Percentiles rank a stretch among this genome's conserved stretches.
phyloP scores from a whole-genome alignment of 768 basidiomycete species.

The Sporobolomyces phaffii region DNA sequence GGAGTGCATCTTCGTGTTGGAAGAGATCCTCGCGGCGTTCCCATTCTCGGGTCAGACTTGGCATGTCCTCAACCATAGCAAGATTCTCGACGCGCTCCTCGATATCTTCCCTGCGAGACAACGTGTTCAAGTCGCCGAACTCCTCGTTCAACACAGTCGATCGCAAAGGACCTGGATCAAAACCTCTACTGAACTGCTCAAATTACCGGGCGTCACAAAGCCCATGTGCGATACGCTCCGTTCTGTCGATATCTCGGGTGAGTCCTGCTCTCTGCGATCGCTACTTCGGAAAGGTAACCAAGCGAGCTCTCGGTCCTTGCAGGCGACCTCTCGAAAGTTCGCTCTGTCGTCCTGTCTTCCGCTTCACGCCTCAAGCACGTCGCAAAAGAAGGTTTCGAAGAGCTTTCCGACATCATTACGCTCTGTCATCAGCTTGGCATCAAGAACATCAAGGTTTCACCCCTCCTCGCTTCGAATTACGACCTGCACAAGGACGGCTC shows the following conservation, averaged over 20 bases:
- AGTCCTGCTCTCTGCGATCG: not conserved
- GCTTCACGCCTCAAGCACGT: conserved; percentile 31
- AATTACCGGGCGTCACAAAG: conserved; percentile 38
- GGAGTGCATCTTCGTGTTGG: conserved; percentile 40
- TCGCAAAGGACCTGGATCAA: conserved; percentile 31
- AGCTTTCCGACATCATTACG: conserved; percentile 36
- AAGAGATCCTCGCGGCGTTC: conserved; percentile 35
- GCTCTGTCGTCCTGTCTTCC: conserved; percentile 27
- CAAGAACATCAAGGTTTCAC: conserved; percentile 40
- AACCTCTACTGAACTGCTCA: conserved; percentile 38
- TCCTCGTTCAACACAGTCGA: conserved; percentile 37
- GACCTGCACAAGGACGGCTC: conserved; percentile 39
- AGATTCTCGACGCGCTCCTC: conserved; percentile 41
- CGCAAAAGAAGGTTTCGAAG: conserved; percentile 37
- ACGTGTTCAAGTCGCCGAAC: conserved; percentile 35
- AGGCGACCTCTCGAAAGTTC: conserved; percentile 34
- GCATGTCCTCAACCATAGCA: conserved; percentile 41
- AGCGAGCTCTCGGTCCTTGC: not conserved
- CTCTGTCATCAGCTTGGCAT: conserved; percentile 40
- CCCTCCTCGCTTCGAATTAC: conserved; percentile 40
- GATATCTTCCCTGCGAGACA: conserved; percentile 31
- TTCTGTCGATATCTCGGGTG: conserved; percentile 37
- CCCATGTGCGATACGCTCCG: conserved; percentile 37
- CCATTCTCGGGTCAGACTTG: conserved; percentile 30
- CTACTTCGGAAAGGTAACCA: too few relatives aligned